phyloP scores from a whole-genome alignment of 2,329 filamentous ascomycete genomes.

The Pseudocercospora ulei region DNA sequence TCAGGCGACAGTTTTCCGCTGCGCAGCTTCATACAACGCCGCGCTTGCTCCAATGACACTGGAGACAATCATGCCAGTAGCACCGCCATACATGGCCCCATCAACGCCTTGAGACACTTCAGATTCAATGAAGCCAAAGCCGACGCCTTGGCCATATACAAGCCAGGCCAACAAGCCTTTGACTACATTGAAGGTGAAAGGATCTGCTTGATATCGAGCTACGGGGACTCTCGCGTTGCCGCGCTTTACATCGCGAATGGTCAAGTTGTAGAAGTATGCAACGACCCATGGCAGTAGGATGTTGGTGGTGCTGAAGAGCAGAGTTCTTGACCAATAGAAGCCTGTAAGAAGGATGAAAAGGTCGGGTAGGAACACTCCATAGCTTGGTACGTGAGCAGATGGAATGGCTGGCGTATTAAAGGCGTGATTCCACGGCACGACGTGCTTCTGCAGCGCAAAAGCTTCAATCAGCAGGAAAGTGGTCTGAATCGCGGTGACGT shows the following conservation, averaged over 20 bases:
- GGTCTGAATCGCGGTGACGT: slow-evolving; percentile 61
- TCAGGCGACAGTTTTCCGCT: slow-evolving; percentile 33
- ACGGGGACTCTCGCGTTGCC: slow-evolving; percentile 30
- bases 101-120: slow-evolving; percentile 55
- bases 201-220: slow-evolving; percentile 60
- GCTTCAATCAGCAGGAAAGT: slow-evolving; percentile 61
- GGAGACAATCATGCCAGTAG: slow-evolving; percentile 59
- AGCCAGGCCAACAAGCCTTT: slow-evolving; percentile 76
- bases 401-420: slow-evolving; percentile 58
- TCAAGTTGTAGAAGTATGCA: slow-evolving; percentile 88
- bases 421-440: slow-evolving; percentile 62
- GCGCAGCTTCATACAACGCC: slow-evolving; percentile 66
- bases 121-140: slow-evolving; percentile 53
- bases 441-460: slow-evolving; percentile 56
- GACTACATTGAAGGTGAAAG: slow-evolving; percentile 77
- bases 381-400: slow-evolving; percentile 35
- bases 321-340: slow-evolving; percentile 63
- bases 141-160: slow-evolving; percentile 61
- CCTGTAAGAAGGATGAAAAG: slow-evolving; percentile 66
- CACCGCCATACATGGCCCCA: slow-evolving; percentile 59
- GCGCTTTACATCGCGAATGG: slow-evolving; percentile 46
- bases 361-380: slow-evolving; percentile 61
- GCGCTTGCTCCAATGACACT: slow-evolving; percentile 57
- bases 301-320: slow-evolving; percentile 65
- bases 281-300: slow-evolving; percentile 58